These are phyloP conservation scores for Aquilaria sinensis DNA, from an alignment of 345 rosid species.

Conservation along the genomic window DNA sequence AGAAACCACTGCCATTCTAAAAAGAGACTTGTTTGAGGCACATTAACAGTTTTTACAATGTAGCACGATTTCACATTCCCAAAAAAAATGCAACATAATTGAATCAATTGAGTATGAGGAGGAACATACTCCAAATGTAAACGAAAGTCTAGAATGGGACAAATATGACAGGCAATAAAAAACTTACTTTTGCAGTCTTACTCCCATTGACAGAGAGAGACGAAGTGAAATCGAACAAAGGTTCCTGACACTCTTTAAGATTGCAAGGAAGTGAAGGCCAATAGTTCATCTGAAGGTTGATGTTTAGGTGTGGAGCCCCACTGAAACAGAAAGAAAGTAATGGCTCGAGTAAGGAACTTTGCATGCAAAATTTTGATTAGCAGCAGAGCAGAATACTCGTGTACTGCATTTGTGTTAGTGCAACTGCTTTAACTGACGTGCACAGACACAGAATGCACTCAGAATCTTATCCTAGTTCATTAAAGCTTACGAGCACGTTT, in stretches of 20 bases:
- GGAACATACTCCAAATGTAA: background rate
- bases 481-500: too few species aligned
- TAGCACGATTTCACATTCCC: too few species aligned
- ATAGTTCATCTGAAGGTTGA: constrained; percentile 96
- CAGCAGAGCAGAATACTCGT: too few species aligned
- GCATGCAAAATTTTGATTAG: background rate
- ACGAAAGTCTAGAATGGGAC: background rate
- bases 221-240: constrained; percentile 69
- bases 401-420: too few species aligned
- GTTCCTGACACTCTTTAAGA: constrained; percentile 80
- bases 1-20: background rate
- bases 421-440: too few species aligned
- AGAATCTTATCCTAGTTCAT: too few species aligned
- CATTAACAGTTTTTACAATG: background rate
- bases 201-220: constrained; percentile 65
- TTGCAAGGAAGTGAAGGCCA: constrained; percentile 94
- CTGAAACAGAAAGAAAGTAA: constrained; percentile 26
- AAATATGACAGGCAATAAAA: background rate
- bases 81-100: background rate
- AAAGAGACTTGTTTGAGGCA: background rate
- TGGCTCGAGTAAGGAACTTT: background rate
- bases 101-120: background rate
- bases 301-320: constrained; percentile 87
- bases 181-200: constrained; percentile 81
- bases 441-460: too few species aligned